Evolutionary conservation across 495 filamentous ascomycete genomes (phyloP).

Genomic region (Cercophora scortea): DNA sequence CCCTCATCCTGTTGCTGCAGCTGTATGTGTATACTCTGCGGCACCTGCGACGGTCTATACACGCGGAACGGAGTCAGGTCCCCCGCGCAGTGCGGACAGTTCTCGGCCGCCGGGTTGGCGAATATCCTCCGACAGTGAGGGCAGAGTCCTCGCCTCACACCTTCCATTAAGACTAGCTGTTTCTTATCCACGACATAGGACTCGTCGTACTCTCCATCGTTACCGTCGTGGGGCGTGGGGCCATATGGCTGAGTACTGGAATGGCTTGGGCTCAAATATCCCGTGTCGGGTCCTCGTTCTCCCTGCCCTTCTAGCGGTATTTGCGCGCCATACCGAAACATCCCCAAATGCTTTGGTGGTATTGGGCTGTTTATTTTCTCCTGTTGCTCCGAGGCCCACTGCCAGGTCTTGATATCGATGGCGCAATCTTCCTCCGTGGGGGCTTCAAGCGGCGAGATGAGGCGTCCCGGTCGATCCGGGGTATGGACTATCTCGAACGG

Average conservation of each 20-base stretch:
- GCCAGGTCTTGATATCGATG: slow-evolving; percentile 16
- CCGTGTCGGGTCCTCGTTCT: too few relatives aligned
- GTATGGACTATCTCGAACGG: slow-evolving; percentile 19
- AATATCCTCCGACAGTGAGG: slow-evolving; percentile 4
- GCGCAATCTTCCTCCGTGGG: slow-evolving; percentile 22
- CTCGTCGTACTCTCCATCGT: background rate
- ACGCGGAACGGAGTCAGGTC: background rate
- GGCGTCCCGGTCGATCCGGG: slow-evolving; percentile 15
- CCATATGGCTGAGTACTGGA: too few relatives aligned
- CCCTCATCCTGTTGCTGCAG: too few relatives aligned
- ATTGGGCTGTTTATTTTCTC: background rate
- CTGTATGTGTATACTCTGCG: too few relatives aligned
- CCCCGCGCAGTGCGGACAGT: background rate
- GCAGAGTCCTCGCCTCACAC: slow-evolving; percentile 5
- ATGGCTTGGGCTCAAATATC: too few relatives aligned
- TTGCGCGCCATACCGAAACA: too few relatives aligned
- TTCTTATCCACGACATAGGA: background rate
- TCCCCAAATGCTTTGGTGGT: too few relatives aligned
- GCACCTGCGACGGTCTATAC: background rate
- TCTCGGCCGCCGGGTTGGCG: background rate
- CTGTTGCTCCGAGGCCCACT: slow-evolving; percentile 3
- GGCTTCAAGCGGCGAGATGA: slow-evolving; percentile 6
- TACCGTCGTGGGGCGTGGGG: too few relatives aligned
- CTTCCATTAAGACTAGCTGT: slow-evolving; percentile 6
- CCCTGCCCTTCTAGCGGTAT: too few relatives aligned